Evolutionary conservation across 2,329 filamentous ascomycete species (phyloP), one percentile per base, ranked within the genome.

Genomic region (Fusarium sp.): DNA sequence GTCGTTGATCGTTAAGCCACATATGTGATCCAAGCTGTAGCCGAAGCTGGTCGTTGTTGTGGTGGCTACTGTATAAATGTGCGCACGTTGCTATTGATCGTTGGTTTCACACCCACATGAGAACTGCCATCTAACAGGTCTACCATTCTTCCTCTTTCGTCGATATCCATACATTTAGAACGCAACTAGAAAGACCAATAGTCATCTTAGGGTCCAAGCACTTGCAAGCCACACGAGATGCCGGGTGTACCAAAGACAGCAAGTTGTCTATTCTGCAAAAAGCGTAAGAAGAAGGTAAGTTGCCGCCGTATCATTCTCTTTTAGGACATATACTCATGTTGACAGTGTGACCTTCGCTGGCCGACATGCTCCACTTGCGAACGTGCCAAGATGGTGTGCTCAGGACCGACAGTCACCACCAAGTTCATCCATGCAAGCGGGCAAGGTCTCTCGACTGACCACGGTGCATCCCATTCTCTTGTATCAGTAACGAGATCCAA

Each of bases 301-400:
- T 12, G 18, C 0, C 34, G 18, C 34, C 6, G 1, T 37, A 37
- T n/a, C 5, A 7, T 37, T 37, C 34, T n/a, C 34, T n/a, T 37
- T 3, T n/a, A 3, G 6, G 34, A 12, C 10, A n/a, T n/a, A n/a
- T n/a, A n/a, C 34, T 37, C 0, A n/a, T 37, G 0, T n/a, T 4
- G 4, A 2, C 10, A 37, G 34, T 37, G 34, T 3, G 34, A 37
- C 10, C 34, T 37, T 37, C 34, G 10, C 34, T 37, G 34, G 34
- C 18, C 34, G 2, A n/a, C 34, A 37, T 37, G 34, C 4, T 37
- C 34, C 5, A 37, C 34, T 1, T 37, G 18, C 2, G 34, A 37
- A 37, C 18, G 34, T 37, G 34, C 34, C 34, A 37, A 37, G 18
- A n/a, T 12, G 34, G 18, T n/a, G 1, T 37, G 34, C 34, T 37